Percentiles rank a stretch among this genome's conserved stretches.
Conservation (phyloP, 2,329 filamentous ascomycete species). For the Trichoderma harzianum region DNA sequence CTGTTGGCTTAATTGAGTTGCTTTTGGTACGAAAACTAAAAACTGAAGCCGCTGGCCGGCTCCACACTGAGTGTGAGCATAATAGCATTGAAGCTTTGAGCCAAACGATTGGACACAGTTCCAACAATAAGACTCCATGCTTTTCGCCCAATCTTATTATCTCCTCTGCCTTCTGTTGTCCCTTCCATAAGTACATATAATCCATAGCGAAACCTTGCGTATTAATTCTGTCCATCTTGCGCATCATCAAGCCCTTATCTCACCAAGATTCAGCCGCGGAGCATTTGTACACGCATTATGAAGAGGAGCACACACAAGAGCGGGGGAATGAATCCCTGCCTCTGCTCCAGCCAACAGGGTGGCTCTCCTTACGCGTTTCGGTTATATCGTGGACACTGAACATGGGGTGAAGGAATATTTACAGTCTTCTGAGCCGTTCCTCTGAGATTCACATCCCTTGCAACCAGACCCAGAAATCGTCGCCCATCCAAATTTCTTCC, state of each 20-base stretch:
- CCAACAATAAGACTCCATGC: background rate
- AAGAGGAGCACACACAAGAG: background rate
- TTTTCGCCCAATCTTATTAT: background rate
- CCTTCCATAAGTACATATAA: background rate
- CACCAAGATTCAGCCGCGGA: background rate
- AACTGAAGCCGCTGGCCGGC: background rate
- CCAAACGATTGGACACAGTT: background rate
- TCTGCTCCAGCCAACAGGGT: background rate
- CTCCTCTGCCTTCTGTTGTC: background rate
- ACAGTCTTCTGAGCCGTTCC: background rate
- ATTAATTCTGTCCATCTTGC: background rate
- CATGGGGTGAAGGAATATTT: background rate
- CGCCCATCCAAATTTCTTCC: background rate
- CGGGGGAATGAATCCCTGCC: background rate
- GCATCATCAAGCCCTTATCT: background rate
- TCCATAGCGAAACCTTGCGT: background rate
- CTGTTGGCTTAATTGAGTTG: background rate
- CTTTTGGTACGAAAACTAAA: background rate
- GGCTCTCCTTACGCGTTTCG: background rate
- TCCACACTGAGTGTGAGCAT: background rate
- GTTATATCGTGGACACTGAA: conserved; percentile 4
- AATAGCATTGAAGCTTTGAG: background rate
- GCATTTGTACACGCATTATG: background rate
- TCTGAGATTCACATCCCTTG: background rate
- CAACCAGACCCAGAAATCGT: background rate